Evolutionary conservation across 2,329 filamentous ascomycete species (phyloP).

Genomic region (Phaeosphaeriaceae sp.): DNA sequence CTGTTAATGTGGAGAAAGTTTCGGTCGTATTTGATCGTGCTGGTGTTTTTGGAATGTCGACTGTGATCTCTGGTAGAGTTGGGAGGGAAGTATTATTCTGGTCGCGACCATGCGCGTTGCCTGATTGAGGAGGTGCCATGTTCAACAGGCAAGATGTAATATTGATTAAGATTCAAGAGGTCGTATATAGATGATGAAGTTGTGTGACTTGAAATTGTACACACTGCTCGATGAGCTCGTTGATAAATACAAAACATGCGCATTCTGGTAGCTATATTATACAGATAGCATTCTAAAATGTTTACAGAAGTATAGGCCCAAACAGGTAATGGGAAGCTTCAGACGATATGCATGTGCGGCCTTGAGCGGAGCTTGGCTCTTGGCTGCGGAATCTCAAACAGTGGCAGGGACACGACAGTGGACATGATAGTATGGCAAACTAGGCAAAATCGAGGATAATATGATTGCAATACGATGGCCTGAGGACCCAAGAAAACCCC

Average conservation of each 20-base stretch:
- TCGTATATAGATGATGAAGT: background rate
- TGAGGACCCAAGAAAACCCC: no score
- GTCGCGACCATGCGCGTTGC: constrained; percentile 21
- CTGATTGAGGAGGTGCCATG: constrained; percentile 28
- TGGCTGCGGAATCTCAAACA: background rate
- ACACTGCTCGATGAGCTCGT: constrained; percentile 11
- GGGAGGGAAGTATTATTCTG: constrained; percentile 15
- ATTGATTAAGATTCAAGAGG: constrained; percentile 10
- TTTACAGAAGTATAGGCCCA: constrained; percentile 7
- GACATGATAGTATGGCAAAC: background rate
- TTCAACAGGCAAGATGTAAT: constrained; percentile 20
- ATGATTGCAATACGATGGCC: no score
- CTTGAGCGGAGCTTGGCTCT: constrained; percentile 1
- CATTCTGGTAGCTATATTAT: constrained; percentile 20
- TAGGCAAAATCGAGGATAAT: no score
- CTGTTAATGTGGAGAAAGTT: constrained; percentile 25
- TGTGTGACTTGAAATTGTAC: constrained; percentile 1
- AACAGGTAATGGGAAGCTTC: constrained; percentile 5
- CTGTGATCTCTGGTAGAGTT: constrained; percentile 32
- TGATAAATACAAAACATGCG: background rate
- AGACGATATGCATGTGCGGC: constrained; percentile 22
- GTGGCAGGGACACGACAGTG: background rate
- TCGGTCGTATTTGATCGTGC: constrained; percentile 27
- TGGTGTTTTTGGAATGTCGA: constrained; percentile 31
- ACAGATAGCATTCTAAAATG: constrained; percentile 9